Conservation (phyloP, 2,329 filamentous ascomycete genomes). For the Cryphonectria radicalis region DNA sequence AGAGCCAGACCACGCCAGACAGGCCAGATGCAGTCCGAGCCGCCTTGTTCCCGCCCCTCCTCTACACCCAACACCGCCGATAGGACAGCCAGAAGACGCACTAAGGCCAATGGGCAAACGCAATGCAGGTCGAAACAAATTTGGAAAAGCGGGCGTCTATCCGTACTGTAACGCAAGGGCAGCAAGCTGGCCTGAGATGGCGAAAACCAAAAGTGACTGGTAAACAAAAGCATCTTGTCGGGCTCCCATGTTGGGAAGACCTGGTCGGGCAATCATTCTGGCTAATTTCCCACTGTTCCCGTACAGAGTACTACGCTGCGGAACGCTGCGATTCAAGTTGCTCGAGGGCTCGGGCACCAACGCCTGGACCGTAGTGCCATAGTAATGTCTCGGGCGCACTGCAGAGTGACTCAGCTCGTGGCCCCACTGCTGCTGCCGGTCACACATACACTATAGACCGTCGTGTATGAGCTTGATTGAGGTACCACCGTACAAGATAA, state of each 20-base stretch:
- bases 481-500: background rate
- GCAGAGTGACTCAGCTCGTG: background rate
- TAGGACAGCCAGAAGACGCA: background rate
- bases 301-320: background rate
- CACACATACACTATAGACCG: background rate
- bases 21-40: background rate
- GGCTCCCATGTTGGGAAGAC: background rate
- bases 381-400: background rate
- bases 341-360: conserved; percentile 4
- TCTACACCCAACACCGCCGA: background rate
- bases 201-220: background rate
- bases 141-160: background rate
- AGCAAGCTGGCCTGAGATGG: background rate
- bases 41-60: conserved; percentile 8
- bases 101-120: background rate
- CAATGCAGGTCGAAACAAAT: background rate
- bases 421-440: background rate
- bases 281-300: background rate
- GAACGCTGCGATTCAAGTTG: background rate
- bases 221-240: background rate
- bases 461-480: conserved; percentile 1
- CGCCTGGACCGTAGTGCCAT: background rate
- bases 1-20: background rate
- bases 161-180: background rate
- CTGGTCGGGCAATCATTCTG: background rate